These are phyloP conservation scores for Papiliotrema terrestris DNA, from an alignment of 1,284 basidiomycete genomes.

Conservation along the genomic window DNA sequence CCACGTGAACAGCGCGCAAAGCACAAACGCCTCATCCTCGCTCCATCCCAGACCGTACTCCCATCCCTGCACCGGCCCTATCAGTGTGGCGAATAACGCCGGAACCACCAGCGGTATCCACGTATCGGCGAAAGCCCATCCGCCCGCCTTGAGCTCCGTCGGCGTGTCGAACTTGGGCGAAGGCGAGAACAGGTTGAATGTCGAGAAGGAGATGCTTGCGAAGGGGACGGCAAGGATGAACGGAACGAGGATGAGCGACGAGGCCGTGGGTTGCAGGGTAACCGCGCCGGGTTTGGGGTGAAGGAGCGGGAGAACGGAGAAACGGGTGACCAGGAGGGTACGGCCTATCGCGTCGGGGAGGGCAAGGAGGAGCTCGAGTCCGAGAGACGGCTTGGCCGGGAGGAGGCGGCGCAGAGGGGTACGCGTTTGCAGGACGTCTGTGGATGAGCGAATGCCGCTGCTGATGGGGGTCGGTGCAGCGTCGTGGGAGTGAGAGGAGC, in stretches of 20 bases:
- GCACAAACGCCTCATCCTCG: slow-evolving; percentile 33
- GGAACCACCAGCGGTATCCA: slow-evolving; percentile 43
- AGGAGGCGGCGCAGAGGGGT: slow-evolving; percentile 35
- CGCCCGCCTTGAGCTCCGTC: slow-evolving; percentile 36
- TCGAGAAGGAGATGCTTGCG: slow-evolving; percentile 38
- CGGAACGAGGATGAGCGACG: slow-evolving; percentile 40
- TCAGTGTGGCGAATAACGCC: slow-evolving; percentile 32
- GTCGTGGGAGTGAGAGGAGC: neutral
- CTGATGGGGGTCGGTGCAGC: neutral
- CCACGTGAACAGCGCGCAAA: slow-evolving; percentile 26
- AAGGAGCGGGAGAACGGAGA: slow-evolving; percentile 40
- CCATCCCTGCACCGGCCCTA: slow-evolving; percentile 42
- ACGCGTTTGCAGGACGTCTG: slow-evolving; percentile 43
- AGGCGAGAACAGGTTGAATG: slow-evolving; percentile 39
- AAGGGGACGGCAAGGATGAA: slow-evolving; percentile 46
- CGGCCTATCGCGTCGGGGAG: slow-evolving; percentile 46
- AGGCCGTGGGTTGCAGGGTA: slow-evolving; percentile 33
- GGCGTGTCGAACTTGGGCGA: slow-evolving; percentile 33
- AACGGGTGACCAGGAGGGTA: slow-evolving; percentile 44
- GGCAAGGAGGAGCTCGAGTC: slow-evolving; percentile 34
- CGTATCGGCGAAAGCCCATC: slow-evolving; percentile 43
- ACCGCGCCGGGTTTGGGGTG: slow-evolving; percentile 13
- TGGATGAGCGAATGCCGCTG: neutral
- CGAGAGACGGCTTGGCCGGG: slow-evolving; percentile 29
- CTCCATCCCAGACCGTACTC: slow-evolving; percentile 18